Evolutionary conservation across 2,329 filamentous ascomycete species (phyloP).

Genomic region (Aureobasidium sp.): DNA sequence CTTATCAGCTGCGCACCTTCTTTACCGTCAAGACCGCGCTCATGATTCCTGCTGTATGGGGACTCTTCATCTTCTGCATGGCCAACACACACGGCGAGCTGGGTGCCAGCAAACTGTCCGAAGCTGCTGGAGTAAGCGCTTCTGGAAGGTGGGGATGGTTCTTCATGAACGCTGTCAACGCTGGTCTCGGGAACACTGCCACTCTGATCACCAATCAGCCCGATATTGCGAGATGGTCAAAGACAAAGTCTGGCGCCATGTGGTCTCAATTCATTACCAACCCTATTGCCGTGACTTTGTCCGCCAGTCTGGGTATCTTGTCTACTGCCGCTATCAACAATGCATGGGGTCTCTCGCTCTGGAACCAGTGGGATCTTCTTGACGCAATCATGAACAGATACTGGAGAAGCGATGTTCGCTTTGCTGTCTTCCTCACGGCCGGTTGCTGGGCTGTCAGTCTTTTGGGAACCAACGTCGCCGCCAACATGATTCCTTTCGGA

Average conservation of each 20-base stretch:
- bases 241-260: constrained; percentile 32
- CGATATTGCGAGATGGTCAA: constrained; percentile 38
- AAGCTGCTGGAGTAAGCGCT: background rate
- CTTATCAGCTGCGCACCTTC: constrained; percentile 38
- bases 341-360: constrained; percentile 30
- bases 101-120: constrained; percentile 17
- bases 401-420: constrained; percentile 28
- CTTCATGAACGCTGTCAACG: constrained; percentile 34
- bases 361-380: constrained; percentile 29
- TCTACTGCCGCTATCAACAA: constrained; percentile 38
- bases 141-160: constrained; percentile 25
- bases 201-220: constrained; percentile 44
- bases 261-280: constrained; percentile 37
- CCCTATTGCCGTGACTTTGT: constrained; percentile 35
- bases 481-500: constrained; percentile 28
- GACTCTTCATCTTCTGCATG: constrained; percentile 35
- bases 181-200: constrained; percentile 42
- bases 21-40: constrained; percentile 39
- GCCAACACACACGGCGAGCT: constrained; percentile 31
- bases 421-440: constrained; percentile 33
- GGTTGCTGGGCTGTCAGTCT: constrained; percentile 30
- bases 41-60: constrained; percentile 44
- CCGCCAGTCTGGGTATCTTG: constrained; percentile 38
- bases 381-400: constrained; percentile 27
- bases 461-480: constrained; percentile 31